These are phyloP conservation scores for Trypanosoma theileri DNA, from an alignment of 208 protist species.

Conservation along the genomic window DNA sequence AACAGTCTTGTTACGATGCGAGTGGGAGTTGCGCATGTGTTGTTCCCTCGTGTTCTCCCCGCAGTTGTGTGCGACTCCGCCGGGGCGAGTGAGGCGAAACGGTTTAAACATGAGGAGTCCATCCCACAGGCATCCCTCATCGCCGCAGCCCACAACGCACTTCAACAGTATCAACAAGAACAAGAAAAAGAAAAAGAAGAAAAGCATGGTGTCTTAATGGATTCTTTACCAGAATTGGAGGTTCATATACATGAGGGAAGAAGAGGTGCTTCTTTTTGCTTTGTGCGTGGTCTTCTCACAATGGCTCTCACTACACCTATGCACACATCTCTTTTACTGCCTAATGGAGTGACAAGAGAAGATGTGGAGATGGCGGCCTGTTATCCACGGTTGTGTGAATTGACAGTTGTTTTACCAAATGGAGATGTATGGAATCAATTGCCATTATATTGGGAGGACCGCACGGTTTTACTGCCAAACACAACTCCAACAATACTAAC, in stretches of 20 bases:
- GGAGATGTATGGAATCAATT: not conserved
- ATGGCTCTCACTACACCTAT: constrained; percentile 1
- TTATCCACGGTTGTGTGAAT: constrained; percentile 13
- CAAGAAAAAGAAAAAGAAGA: not conserved
- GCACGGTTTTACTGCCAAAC: constrained; percentile 1
- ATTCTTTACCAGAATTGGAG: not conserved
- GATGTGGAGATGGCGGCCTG: not conserved
- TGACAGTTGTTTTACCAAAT: constrained; percentile 3
- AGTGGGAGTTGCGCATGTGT: constrained; percentile 30
- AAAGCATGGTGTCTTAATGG: not conserved
- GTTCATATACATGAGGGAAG: constrained; percentile 11
- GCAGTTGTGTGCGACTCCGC: no score
- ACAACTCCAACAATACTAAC: not conserved
- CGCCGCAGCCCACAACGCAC: not conserved
- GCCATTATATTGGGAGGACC: constrained; percentile 27
- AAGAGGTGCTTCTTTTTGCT: constrained; percentile 33
- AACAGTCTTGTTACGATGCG: constrained; percentile 4
- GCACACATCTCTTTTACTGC: not conserved
- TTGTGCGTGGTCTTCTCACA: constrained; percentile 27
- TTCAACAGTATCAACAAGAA: not conserved
- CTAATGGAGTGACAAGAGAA: not conserved
- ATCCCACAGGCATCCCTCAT: not conserved
- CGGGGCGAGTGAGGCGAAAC: constrained; percentile 6
- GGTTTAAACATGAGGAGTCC: constrained; percentile 17
- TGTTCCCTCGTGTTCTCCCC: constrained; percentile 12